phyloP scores from a whole-genome alignment of 331 rosid genomes.

The Cydonia oblonga region DNA sequence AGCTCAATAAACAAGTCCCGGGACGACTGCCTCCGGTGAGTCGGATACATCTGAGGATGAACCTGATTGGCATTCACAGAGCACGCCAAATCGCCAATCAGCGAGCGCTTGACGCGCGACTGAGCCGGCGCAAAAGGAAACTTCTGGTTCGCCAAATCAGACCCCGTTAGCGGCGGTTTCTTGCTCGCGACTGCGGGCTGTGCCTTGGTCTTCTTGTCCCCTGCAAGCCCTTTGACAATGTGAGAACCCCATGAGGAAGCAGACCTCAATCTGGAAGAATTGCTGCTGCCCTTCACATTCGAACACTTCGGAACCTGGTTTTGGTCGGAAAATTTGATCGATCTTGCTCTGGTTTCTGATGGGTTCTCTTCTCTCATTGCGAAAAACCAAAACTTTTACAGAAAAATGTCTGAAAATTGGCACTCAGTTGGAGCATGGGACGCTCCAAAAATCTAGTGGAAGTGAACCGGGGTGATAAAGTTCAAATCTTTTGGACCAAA shows the following conservation, averaged over 20 bases:
- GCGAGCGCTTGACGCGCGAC: constrained; percentile 67
- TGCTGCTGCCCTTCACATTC: constrained; percentile 31
- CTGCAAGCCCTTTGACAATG: constrained; percentile 79
- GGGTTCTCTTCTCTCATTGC: constrained; percentile 81
- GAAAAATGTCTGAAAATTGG: neutral
- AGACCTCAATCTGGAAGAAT: constrained; percentile 48
- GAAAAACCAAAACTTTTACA: neutral
- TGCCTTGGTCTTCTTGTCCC: constrained; percentile 52
- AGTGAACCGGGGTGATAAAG: neutral
- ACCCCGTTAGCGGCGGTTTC: constrained; percentile 36
- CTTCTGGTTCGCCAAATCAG: constrained; percentile 39
- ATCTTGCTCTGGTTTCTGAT: constrained; percentile 48
- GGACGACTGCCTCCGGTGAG: constrained; percentile 87
- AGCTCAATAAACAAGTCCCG: constrained; percentile 80
- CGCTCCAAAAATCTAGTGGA: neutral
- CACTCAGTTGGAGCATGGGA: neutral
- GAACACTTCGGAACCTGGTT: constrained; percentile 63
- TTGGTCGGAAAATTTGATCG: constrained; percentile 60
- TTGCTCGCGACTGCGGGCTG: constrained; percentile 22
- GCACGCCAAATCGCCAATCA: constrained; percentile 70
- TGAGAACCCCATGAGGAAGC: constrained; percentile 92
- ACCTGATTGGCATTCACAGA: constrained; percentile 48
- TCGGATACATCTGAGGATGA: constrained; percentile 49
- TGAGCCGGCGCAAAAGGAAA: constrained; percentile 42
- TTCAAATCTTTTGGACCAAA: neutral